Percentiles rank a stretch among this genome's conserved stretches.
These are phyloP conservation scores for Teunomyces stri DNA, from an alignment of 805 yeast species.

Conservation along the genomic window DNA sequence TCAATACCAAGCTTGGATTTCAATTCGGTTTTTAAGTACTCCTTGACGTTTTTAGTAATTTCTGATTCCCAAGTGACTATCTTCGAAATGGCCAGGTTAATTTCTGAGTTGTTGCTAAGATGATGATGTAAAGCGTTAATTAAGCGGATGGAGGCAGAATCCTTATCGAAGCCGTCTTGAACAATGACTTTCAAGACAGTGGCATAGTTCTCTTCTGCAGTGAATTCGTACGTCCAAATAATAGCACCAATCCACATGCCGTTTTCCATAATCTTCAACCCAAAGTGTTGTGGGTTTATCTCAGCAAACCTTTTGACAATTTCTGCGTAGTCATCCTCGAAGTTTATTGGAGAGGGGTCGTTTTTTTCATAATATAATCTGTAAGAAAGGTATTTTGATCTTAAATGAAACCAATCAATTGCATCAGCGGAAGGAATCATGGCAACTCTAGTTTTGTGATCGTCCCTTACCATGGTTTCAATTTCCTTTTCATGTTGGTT, in stretches of 20 bases:
- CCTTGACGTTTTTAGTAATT: constrained; percentile 13
- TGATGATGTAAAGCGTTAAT: constrained; percentile 14
- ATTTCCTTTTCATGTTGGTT: constrained; percentile 19
- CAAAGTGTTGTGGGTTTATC: constrained; percentile 31
- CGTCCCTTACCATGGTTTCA: constrained; percentile 18
- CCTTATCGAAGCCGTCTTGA: constrained; percentile 16
- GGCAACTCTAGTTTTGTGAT: constrained; percentile 31
- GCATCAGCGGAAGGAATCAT: constrained; percentile 24
- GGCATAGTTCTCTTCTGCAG: constrained; percentile 17
- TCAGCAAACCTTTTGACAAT: constrained; percentile 17
- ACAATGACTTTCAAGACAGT: constrained; percentile 29
- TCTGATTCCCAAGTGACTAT: constrained; percentile 37
- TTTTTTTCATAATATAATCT: constrained; percentile 17
- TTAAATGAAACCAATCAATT: constrained; percentile 43
- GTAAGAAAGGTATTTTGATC: constrained; percentile 33
- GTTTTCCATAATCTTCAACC: constrained; percentile 22
- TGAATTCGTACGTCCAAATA: constrained; percentile 41
- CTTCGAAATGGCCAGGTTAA: constrained; percentile 14
- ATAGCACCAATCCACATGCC: constrained; percentile 27
- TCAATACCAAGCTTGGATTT: constrained; percentile 22
- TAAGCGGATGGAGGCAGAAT: constrained; percentile 14
- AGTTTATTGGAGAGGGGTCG: constrained; percentile 14
- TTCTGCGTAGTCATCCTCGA: constrained; percentile 16
- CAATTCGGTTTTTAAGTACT: constrained; percentile 14
- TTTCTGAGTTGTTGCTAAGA: constrained; percentile 12